These are phyloP conservation scores for Byssothecium circinans DNA, from an alignment of 2,329 filamentous ascomycete species.

Conservation along the genomic window DNA sequence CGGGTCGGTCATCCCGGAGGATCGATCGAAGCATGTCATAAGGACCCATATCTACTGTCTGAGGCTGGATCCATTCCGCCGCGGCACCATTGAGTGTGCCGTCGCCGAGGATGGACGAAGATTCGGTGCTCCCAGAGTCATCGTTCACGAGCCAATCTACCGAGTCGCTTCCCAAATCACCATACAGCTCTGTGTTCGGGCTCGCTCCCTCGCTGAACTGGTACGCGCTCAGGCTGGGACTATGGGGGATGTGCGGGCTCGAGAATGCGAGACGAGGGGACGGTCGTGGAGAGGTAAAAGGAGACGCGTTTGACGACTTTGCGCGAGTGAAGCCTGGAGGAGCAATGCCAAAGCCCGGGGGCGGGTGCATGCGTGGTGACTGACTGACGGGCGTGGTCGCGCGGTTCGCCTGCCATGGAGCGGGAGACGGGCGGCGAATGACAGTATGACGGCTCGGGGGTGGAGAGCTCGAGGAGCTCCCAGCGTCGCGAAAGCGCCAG, in stretches of 20 bases:
- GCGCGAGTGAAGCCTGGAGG: conserved; percentile 75
- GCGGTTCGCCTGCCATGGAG: conserved; percentile 81
- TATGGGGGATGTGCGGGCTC: conserved; percentile 88
- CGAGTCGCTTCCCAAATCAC: conserved; percentile 89
- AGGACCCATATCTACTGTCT: conserved; percentile 88
- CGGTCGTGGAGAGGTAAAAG: conserved; percentile 90
- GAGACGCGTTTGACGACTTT: conserved; percentile 77
- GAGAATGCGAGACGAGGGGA: conserved; percentile 89
- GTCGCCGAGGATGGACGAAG: conserved; percentile 70
- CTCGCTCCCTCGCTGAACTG: conserved; percentile 79
- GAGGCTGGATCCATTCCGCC: conserved; percentile 71
- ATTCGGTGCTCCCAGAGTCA: conserved; percentile 77
- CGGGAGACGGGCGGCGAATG: conserved; percentile 86
- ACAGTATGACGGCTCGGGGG: conserved; percentile 86
- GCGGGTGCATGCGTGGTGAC: conserved; percentile 79
- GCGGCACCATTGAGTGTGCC: conserved; percentile 77
- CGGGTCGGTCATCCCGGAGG: conserved; percentile 81
- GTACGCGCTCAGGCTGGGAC: conserved; percentile 90
- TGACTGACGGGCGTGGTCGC: conserved; percentile 77
- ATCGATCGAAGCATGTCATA: conserved; percentile 98
- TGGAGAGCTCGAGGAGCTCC: conserved; percentile 68
- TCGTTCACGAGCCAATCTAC: conserved; percentile 95
- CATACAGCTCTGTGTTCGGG: conserved; percentile 81
- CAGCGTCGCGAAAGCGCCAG: conserved; percentile 76
- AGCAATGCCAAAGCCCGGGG: conserved; percentile 73